Base-by-base conservation (phyloP, 2,329 filamentous ascomycete species). In the Ceratocystis ficicola region DNA sequence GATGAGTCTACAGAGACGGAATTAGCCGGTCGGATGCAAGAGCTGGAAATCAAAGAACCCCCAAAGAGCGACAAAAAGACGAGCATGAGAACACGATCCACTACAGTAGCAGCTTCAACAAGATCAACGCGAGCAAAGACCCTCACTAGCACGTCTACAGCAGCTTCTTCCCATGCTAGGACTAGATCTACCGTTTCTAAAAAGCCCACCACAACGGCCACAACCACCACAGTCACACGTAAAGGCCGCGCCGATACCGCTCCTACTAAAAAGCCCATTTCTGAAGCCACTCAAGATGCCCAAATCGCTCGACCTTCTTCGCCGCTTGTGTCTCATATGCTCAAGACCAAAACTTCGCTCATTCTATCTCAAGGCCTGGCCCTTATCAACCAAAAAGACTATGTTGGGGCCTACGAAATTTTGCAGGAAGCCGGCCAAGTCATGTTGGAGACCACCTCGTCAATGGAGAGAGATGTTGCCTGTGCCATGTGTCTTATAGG, bases 401-500 rank as follows among this genome's bases (percentile, higher is more conserved):
- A 84, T 77, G 74, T 80, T 0, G 78, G 81, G 6, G 87, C 86
- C 0, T 75, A 84, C 15, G 73, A 75, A 1, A 75, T 83, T 20
- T 76, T 91, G 1, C 77, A 81, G 63, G 76, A 79, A 69, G 78
- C 79, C 5, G 77, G 76, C 5, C 22, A 63, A n/a, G 64, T 65
- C 20, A 63, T 60, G 41, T 44, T 68, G 5, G 66, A 68, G 44
- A 64, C 66, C 4, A n/a, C 61, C 70, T 73, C 71, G 70, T 78
- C 69, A 71, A 76, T 66, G 72, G 81, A 70, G 78, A 84, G 66
- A 82, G 64, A 85, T 48, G 79, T 89, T 65, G 80, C 84, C 10
- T 83, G 83, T 66, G 89, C 88, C 22, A 84, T 84, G 65, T 84
- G 87, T 59, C 81, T 88, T 55, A 78, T 90, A 68, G 80, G 84